These are phyloP conservation scores for Sporisorium sorghi DNA, from an alignment of 1,284 basidiomycete species.

Conservation along the genomic window DNA sequence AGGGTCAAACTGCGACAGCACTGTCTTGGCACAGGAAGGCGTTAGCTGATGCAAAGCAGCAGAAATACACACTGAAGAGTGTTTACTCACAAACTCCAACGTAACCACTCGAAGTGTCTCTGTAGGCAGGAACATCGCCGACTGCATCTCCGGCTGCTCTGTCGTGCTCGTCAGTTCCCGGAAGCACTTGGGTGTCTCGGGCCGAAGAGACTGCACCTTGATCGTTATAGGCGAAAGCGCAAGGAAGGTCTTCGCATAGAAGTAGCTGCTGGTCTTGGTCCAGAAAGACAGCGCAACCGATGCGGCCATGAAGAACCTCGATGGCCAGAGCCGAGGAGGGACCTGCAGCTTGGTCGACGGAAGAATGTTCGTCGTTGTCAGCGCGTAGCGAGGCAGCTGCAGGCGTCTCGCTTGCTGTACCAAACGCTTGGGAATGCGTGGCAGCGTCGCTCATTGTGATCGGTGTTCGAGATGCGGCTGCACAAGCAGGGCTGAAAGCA, in stretches of 20 bases:
- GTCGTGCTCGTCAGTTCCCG: background rate
- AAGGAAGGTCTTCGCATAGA: constrained; percentile 46
- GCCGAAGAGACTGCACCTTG: background rate
- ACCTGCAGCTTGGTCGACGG: background rate
- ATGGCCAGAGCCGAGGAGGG: constrained; percentile 27
- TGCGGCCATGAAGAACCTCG: constrained; percentile 23
- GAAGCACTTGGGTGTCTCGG: background rate
- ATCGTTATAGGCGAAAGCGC: constrained; percentile 24
- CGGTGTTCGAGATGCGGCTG: background rate
- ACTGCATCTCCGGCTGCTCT: background rate
- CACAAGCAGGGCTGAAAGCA: background rate
- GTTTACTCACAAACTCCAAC: constrained; percentile 31
- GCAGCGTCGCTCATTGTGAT: constrained; percentile 26
- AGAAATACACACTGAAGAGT: background rate
- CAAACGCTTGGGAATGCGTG: constrained; percentile 10
- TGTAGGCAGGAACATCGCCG: background rate
- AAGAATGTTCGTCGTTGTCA: constrained; percentile 1
- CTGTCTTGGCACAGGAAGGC: constrained; percentile 6
- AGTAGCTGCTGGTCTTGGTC: constrained; percentile 40
- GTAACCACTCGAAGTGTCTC: constrained; percentile 11
- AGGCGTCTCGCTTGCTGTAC: constrained; percentile 7
- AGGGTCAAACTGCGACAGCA: constrained; percentile 40
- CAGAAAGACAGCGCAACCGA: constrained; percentile 35
- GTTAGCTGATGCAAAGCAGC: background rate
- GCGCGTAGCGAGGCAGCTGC: constrained; percentile 7